Base-by-base conservation (phyloP, 2,329 filamentous ascomycete genomes). In the Microascus cirrosus region DNA sequence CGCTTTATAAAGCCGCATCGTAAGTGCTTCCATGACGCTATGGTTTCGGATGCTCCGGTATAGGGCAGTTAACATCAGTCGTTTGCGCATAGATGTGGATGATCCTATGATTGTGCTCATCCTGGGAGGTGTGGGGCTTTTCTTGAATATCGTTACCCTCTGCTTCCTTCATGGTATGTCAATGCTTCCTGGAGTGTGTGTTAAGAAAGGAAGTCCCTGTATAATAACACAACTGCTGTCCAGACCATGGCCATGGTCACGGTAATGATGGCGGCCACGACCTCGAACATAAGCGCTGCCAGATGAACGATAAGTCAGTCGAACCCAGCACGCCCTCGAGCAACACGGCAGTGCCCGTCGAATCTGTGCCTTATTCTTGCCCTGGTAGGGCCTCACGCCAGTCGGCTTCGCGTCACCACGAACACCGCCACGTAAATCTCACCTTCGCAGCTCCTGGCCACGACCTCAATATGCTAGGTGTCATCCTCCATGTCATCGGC, bases 391-490 rank as follows among this genome's bases (percentile, higher is more conserved):
- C 50, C 57, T n/a, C 20, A 20, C 52, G 20, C 50, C 51, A 36
- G 22, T 15, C 18, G 35, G 60, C 66, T 45, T 66, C 68, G 35
- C 62, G 66, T 59, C 80, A 83, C 60, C 68, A 73, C 24, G 70
- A 75, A n/a, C 80, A 83, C 64, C 75, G 74, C 2, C 80, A 82
- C 62, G 69, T 68, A 18, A 61, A 65, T 8, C 58, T 67, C 20
- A 63, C 65, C 22, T 60, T 67, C 11, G 63, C 69, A 56, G 60
- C 63, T 15, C 73, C 71, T 0, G 74, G 74, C 1, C 76, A 75
- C 59, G 84, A 91, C 65, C 73, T 91, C n/a, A 86, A 84, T 12
- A 85, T 89, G 75, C 72, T 87, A 61, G 87, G 84, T 1, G 86
- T 89, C 1, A 65, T 91, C 12, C 70, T 89, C 15, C 88, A 92